Conservation (phyloP, 1,139 yeast species). For the Suhomyces bribrorum region DNA sequence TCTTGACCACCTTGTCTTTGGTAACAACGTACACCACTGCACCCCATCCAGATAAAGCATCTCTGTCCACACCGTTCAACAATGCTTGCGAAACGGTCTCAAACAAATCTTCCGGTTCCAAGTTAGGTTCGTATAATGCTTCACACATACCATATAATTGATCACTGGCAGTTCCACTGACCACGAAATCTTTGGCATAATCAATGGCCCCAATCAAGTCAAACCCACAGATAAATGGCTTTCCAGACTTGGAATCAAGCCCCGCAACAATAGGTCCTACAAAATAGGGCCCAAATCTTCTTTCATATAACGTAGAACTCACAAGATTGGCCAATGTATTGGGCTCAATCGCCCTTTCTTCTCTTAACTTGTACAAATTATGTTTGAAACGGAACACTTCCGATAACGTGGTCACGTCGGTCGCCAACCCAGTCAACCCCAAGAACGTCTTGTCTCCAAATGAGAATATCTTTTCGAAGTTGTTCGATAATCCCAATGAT, state of each 20-base stretch:
- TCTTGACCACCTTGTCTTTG: slow-evolving; percentile 85
- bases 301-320: slow-evolving; percentile 84
- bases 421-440: slow-evolving; percentile 93
- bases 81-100: slow-evolving; percentile 95
- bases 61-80: slow-evolving; percentile 94
- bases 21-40: slow-evolving; percentile 92
- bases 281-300: slow-evolving; percentile 94
- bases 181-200: slow-evolving; percentile 91
- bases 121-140: slow-evolving; percentile 88
- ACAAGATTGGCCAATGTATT: slow-evolving; percentile 91
- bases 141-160: slow-evolving; percentile 99
- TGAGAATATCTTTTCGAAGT: slow-evolving; percentile 88
- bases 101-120: slow-evolving; percentile 93
- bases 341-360: slow-evolving; percentile 91
- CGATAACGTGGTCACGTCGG: slow-evolving; percentile 85
- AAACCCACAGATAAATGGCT: slow-evolving; percentile 93
- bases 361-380: slow-evolving; percentile 85
- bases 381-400: slow-evolving; percentile 83
- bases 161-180: slow-evolving; percentile 95
- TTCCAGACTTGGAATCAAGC: slow-evolving; percentile 70
- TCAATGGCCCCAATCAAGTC: slow-evolving; percentile 97
- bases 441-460: slow-evolving; percentile 79
- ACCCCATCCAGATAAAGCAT: slow-evolving; percentile 98
- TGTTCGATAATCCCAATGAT: slow-evolving; percentile 86
- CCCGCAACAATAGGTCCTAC: slow-evolving; percentile 98